phyloP scores from a whole-genome alignment of 768 basidiomycete genomes.

The Calvatia gigantea region DNA sequence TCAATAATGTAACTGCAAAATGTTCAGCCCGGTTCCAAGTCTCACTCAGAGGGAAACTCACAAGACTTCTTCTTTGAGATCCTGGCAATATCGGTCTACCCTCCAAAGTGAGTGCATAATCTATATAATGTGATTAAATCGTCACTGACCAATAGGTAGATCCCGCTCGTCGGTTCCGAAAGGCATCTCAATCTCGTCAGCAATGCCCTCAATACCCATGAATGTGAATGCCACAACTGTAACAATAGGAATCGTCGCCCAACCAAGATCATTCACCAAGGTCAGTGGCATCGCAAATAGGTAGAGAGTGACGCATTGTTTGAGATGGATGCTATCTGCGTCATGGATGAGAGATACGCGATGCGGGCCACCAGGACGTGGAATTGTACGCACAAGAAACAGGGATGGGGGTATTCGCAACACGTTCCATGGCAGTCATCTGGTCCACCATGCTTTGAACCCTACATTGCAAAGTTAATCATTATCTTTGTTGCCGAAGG shows the following conservation, averaged over 20 bases:
- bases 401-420: constrained; percentile 85
- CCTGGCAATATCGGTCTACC: constrained; percentile 78
- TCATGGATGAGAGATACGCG: background rate
- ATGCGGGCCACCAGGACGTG: background rate
- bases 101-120: background rate
- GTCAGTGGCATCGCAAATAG: constrained; percentile 89
- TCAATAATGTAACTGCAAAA: constrained; percentile 60
- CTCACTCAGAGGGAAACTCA: constrained; percentile 31
- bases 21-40: constrained; percentile 11
- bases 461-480: constrained; percentile 30
- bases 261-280: constrained; percentile 77
- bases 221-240: constrained; percentile 88
- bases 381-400: constrained; percentile 51
- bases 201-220: constrained; percentile 95
- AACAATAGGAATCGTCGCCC: constrained; percentile 81
- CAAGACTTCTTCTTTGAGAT: constrained; percentile 84
- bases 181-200: constrained; percentile 93
- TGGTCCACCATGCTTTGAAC: constrained; percentile 83
- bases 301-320: constrained; percentile 93
- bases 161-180: constrained; percentile 74
- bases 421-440: constrained; percentile 84
- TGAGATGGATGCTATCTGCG: constrained; percentile 85
- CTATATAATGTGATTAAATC: background rate
- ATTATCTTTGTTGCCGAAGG: background rate
- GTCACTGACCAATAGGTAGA: constrained; percentile 64